Conservation (phyloP, 225 moss, liverwort and hornwort species). For the Straminergon stramineum region DNA sequence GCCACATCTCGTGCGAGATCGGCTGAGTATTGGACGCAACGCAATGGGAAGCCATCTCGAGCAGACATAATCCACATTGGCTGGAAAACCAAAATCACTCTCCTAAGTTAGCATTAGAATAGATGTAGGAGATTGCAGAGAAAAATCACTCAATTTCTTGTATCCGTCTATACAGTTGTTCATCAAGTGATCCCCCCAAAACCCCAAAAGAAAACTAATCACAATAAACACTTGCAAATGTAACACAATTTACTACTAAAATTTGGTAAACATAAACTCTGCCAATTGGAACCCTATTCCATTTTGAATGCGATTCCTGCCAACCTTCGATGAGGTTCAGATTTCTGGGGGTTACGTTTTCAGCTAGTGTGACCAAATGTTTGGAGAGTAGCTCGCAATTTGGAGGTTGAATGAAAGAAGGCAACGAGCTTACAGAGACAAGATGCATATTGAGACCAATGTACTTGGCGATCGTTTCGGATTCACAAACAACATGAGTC, state of each 20-base stretch:
- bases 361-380: not conserved
- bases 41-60: conserved; percentile 41
- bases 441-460: conserved; percentile 54
- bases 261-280: not conserved
- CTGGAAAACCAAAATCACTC: not conserved
- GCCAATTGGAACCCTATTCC: not conserved
- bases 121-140: not conserved
- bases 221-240: not conserved
- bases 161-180: not conserved
- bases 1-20: conserved; percentile 48
- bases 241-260: not conserved
- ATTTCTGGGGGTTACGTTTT: not conserved
- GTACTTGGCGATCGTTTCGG: conserved; percentile 33
- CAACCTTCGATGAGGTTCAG: not conserved
- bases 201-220: not conserved
- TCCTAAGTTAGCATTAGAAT: not conserved
- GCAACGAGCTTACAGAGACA: conserved; percentile 38
- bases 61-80: conserved; percentile 57
- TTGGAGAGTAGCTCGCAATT: not conserved
- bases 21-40: conserved; percentile 53
- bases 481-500: conserved; percentile 58
- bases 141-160: not conserved
- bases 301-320: not conserved
- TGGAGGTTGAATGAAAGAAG: not conserved
- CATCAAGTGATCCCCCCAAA: not conserved